These are phyloP conservation scores for Trametes maxima DNA, from an alignment of 768 basidiomycete species.

Conservation along the genomic window DNA sequence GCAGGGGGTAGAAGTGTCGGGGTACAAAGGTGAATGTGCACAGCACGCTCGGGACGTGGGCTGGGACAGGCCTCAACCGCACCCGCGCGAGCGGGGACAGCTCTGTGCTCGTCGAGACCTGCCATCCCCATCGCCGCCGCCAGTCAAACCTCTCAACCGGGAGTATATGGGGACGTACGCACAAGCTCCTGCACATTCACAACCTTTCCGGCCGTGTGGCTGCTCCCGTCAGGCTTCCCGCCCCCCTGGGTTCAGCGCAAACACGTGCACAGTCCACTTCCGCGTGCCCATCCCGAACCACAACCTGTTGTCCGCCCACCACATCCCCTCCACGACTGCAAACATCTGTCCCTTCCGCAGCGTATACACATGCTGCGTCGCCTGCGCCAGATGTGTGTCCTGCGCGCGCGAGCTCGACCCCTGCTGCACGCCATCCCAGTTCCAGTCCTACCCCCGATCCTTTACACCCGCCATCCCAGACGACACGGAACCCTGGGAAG, in stretches of 20 bases:
- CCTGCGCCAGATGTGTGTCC: slow-evolving; percentile 16
- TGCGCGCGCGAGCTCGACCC: neutral
- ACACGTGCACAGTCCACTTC: slow-evolving; percentile 70
- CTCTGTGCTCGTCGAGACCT: slow-evolving; percentile 57
- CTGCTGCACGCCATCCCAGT: neutral
- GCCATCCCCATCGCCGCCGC: too few relatives aligned
- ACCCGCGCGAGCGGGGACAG: slow-evolving; percentile 61
- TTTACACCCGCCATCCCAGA: neutral
- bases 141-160: neutral
- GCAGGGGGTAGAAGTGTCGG: slow-evolving; percentile 45
- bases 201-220: slow-evolving; percentile 62
- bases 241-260: slow-evolving; percentile 79
- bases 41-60: slow-evolving; percentile 36
- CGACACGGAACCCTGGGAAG: neutral
- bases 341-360: slow-evolving; percentile 70
- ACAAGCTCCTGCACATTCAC: slow-evolving; percentile 54
- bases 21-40: slow-evolving; percentile 60
- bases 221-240: slow-evolving; percentile 60
- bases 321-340: slow-evolving; percentile 58
- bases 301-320: slow-evolving; percentile 58
- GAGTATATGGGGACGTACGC: slow-evolving; percentile 26
- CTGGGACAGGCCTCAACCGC: slow-evolving; percentile 32
- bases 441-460: too few relatives aligned
- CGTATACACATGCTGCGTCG: slow-evolving; percentile 63
- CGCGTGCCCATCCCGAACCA: slow-evolving; percentile 72